Evolutionary conservation across 768 basidiomycete species (phyloP), one percentile per base, ranked within the genome.

Genomic region (Calocera cornea): DNA sequence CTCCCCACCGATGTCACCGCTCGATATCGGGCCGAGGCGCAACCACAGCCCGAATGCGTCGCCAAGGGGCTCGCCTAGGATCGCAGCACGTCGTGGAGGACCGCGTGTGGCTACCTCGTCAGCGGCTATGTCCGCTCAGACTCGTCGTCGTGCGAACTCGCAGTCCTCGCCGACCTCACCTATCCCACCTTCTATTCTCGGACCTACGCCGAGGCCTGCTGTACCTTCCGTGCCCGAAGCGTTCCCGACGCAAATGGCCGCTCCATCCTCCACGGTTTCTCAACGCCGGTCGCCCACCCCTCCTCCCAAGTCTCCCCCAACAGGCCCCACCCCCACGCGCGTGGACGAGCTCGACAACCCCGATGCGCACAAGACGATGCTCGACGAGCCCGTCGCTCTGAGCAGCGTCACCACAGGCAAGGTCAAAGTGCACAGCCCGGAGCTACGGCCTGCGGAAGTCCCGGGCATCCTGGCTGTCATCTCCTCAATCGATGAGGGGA

Each of bases 1-100:
- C 73, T 90, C 88, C 24, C 86, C 82, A 68, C 91, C 88, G 72
- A 90, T 89, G 17, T 88, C 88, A 29, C 87, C 88, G 16, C 31
- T 89, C 88, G 31, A 89, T 90, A 8, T 76, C 90, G 44, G 76
- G 81, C 22, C 80, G 90, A 36, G 75, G 70, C 44, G 60, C 44
- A n/a, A n/a, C n/a, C n/a, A n/a, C n/a, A 47, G 44, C 44, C 44
- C 44, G 24, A 47, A 47, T 19, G 19, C 44, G 19, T 47, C 44
- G 7, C 44, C 44, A 8, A 5, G 44, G 7, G 44, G 44, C 19
- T 47, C 44, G 24, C 44, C 44, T 19, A 5, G 44, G 7, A 47
- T 47, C 7, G 19, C 44, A 47, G 44, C 44, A 7, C 16, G 44
- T 17, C 44, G 44, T 19, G 44, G 44, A 47, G 44, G 44, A 7